These are phyloP conservation scores for Cercospora sp. DNA, from an alignment of 2,329 filamentous ascomycete species.

Conservation along the genomic window DNA sequence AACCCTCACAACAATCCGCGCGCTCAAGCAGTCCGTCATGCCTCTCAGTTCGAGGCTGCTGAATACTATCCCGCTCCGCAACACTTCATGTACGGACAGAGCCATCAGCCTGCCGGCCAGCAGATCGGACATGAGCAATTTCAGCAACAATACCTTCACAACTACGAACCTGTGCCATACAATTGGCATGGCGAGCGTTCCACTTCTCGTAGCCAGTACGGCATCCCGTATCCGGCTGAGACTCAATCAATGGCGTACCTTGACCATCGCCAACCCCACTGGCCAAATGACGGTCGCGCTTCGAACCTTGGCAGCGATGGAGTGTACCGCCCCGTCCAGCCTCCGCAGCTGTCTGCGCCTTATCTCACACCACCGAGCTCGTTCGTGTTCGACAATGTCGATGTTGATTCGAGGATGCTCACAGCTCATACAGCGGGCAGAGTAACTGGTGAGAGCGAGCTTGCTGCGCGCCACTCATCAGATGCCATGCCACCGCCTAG, in stretches of 20 bases:
- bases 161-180: not conserved
- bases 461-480: not conserved
- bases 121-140: not conserved
- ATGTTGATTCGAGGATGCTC: not conserved
- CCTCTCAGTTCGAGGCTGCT: not conserved
- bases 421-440: not conserved
- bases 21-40: not conserved
- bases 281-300: not conserved
- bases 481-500: not conserved
- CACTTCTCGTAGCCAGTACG: not conserved
- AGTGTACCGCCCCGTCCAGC: not conserved
- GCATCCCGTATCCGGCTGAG: not conserved
- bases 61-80: not conserved
- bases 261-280: not conserved
- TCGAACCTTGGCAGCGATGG: not conserved
- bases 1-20: not conserved
- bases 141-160: not conserved
- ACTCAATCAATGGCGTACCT: not conserved
- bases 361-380: not conserved
- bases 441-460: not conserved
- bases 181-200: not conserved
- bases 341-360: not conserved
- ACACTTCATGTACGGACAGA: not conserved
- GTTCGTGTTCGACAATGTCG: not conserved
- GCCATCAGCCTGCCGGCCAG: not conserved